phyloP scores from a whole-genome alignment of 345 rosid genomes.

The Sonneratia alba region DNA sequence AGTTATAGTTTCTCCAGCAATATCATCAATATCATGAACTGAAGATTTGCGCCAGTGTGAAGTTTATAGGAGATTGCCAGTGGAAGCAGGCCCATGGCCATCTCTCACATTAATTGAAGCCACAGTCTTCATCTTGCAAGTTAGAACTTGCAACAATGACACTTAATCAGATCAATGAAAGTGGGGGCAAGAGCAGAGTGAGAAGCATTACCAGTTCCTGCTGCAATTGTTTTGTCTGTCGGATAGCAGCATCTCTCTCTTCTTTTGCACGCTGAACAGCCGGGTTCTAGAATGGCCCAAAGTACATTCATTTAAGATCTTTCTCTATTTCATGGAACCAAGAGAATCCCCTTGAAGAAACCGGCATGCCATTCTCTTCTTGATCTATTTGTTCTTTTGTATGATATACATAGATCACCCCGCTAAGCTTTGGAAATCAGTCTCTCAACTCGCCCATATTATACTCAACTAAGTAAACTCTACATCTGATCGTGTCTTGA shows the following conservation, averaged over 20 bases:
- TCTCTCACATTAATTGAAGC: background rate
- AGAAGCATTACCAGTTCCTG: conserved; percentile 56
- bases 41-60: background rate
- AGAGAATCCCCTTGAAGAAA: background rate
- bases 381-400: background rate
- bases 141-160: background rate
- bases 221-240: conserved; percentile 67
- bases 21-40: background rate
- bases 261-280: conserved; percentile 60
- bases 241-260: conserved; percentile 70
- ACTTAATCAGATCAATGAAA: background rate
- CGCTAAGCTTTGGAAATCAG: background rate
- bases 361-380: background rate
- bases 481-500: background rate
- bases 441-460: background rate
- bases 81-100: background rate
- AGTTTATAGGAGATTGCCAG: background rate
- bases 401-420: background rate
- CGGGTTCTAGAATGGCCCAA: conserved; percentile 23
- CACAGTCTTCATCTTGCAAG: background rate
- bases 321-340: background rate
- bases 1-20: background rate
- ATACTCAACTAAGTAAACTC: background rate
- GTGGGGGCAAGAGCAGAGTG: background rate
- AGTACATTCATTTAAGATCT: background rate